A percentile compares a stretch with the other conserved stretches of the same genome.
Conservation (phyloP, 345 rosid genomes). For the Euclidium syriacum region DNA sequence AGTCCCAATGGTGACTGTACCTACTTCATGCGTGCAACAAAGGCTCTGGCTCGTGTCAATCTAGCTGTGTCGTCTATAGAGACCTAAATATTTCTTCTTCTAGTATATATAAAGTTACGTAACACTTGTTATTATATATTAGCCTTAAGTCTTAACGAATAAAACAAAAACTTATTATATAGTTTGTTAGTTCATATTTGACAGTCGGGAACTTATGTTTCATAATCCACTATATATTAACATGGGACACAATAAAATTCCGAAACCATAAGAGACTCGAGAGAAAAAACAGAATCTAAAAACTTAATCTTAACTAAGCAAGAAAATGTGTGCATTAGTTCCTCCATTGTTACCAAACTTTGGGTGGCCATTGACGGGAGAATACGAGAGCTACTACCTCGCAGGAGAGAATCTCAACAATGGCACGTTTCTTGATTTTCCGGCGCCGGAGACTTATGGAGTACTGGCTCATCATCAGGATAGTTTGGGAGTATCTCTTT, state of each 20-base stretch:
- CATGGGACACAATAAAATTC: neutral
- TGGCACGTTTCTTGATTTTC: slow-evolving; percentile 12
- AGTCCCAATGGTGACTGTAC: slow-evolving; percentile 4
- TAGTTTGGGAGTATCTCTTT: slow-evolving; percentile 2
- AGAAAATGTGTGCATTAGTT: slow-evolving; percentile 27
- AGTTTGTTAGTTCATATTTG: neutral
- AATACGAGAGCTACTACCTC: slow-evolving; percentile 9
- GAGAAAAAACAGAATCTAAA: neutral
- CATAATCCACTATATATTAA: neutral
- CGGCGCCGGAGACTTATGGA: slow-evolving; percentile 19
- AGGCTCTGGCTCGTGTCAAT: slow-evolving; percentile 15
- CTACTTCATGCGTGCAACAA: slow-evolving; percentile 6
- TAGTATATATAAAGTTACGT: neutral
- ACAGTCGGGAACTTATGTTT: neutral
- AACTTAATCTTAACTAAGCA: neutral
- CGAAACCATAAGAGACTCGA: slow-evolving; percentile 3
- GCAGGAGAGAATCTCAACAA: neutral
- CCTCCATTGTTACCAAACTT: slow-evolving; percentile 24
- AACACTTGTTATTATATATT: neutral
- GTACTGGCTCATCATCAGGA: slow-evolving; percentile 7
- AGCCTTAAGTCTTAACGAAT: too few species aligned
- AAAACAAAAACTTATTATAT: too few species aligned
- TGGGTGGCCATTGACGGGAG: slow-evolving; percentile 16
- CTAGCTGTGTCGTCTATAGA: neutral
- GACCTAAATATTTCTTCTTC: slow-evolving; percentile 5